phyloP scores from a whole-genome alignment of 2,329 filamentous ascomycete species.

The Neocatenulostroma microsporum region DNA sequence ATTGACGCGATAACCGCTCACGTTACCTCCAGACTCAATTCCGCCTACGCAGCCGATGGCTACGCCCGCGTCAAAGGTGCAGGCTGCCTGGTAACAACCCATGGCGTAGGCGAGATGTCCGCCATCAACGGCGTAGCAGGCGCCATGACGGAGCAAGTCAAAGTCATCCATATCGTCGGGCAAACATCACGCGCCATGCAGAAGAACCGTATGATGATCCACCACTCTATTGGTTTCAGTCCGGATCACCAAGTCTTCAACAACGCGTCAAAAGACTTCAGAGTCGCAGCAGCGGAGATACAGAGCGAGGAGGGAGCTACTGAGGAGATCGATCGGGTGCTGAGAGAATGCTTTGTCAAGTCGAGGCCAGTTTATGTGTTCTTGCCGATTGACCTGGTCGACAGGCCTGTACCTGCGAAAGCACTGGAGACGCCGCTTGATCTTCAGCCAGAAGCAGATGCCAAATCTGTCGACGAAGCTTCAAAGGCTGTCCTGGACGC shows the following conservation, averaged over 20 bases:
- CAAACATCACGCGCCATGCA: conserved; percentile 38
- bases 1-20: not conserved
- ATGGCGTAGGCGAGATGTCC: conserved; percentile 49
- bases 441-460: conserved; percentile 23
- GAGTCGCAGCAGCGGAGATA: conserved; percentile 35
- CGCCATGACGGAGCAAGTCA: conserved; percentile 37
- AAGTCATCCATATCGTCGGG: conserved; percentile 40
- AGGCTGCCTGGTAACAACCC: conserved; percentile 49
- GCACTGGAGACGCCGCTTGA: conserved; percentile 33
- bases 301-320: conserved; percentile 34
- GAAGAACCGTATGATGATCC: conserved; percentile 38
- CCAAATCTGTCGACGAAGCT: conserved; percentile 24
- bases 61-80: conserved; percentile 49
- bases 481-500: conserved; percentile 28
- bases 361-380: conserved; percentile 40
- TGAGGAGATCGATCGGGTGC: conserved; percentile 37
- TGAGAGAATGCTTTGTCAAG: conserved; percentile 37
- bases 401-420: conserved; percentile 29
- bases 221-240: conserved; percentile 36
- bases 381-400: conserved; percentile 35
- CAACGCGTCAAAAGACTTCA: conserved; percentile 31
- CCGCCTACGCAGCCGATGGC: conserved; percentile 51
- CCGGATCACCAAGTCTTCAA: conserved; percentile 38
- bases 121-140: conserved; percentile 41
- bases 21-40: conserved; percentile 42